Base-by-base conservation (phyloP, 805 yeast species). In the Saturnispora silvae region DNA sequence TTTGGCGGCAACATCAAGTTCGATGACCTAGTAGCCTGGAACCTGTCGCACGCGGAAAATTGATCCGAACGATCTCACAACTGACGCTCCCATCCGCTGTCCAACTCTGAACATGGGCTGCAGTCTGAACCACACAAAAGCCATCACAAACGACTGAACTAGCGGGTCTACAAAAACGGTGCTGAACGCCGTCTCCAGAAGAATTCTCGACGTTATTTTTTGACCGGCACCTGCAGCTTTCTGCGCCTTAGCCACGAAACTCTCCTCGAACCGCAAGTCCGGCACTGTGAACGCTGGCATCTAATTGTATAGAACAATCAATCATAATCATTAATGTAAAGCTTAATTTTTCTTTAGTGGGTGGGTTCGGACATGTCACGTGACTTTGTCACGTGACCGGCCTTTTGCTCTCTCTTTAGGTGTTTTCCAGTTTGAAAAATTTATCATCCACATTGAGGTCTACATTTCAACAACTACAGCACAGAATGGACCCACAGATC, bases 1-100 rank as follows among this genome's bases (percentile, higher is more conserved):
- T 92, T 89, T 64, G 99, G 99, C 1, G 99, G 99, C 0, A 56
- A 81, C 37, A 95, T 92, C 25, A 74, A 65, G 50, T 86, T 85
- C 50, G 65, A 64, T 2, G 95, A 86, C 4, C 74, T 85, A 39
- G 76, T 82, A 25, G 50, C 51, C 24, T 87, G 96, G 96, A 86
- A 85, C 52, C n/a, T n/a, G n/a, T n/a, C n/a, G n/a, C n/a, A n/a
- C n/a, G n/a, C n/a, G n/a, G n/a, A n/a, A n/a, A n/a, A n/a, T n/a
- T n/a, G n/a, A n/a, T n/a, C n/a, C n/a, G n/a, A n/a, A n/a, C n/a
- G n/a, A n/a, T n/a, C n/a, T n/a, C n/a, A n/a, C n/a, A n/a, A n/a
- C n/a, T n/a, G n/a, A n/a, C n/a, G n/a, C n/a, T n/a, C n/a, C n/a
- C n/a, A n/a, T n/a, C n/a, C n/a, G n/a, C n/a, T n/a, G n/a, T n/a